Conservation (phyloP, 768 basidiomycete genomes). For the Cubamyces sp. region DNA sequence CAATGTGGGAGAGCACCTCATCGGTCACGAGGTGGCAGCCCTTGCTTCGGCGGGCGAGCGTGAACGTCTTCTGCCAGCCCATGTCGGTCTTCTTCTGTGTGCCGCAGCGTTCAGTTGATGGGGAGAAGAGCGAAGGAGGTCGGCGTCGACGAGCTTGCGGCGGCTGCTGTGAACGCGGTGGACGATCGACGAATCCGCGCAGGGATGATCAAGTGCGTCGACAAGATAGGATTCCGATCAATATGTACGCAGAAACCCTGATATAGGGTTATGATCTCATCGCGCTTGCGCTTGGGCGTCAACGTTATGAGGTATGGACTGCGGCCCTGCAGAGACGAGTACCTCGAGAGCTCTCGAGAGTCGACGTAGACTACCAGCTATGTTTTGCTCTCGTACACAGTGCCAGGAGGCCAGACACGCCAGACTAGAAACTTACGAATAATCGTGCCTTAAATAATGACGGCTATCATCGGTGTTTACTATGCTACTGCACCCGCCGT, state of each 20-base stretch:
- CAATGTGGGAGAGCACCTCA: conserved; percentile 68
- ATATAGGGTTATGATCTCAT: conserved; percentile 21
- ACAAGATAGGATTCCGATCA: conserved; percentile 16
- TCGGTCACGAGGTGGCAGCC: conserved; percentile 88
- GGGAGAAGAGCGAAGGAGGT: background rate
- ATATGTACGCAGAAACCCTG: background rate
- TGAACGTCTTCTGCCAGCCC: conserved; percentile 92
- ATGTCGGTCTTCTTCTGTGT: conserved; percentile 42
- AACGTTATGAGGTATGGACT: too few relatives aligned
- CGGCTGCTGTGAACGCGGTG: background rate
- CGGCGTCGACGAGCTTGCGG: background rate
- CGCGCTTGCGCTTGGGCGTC: background rate
- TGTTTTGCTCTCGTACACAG: too few relatives aligned
- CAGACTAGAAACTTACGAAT: too few relatives aligned
- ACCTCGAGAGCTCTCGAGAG: too few relatives aligned
- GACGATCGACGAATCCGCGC: background rate
- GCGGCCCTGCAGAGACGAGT: too few relatives aligned
- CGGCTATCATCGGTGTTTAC: too few relatives aligned
- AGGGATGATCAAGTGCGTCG: conserved; percentile 3
- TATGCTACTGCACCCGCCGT: too few relatives aligned
- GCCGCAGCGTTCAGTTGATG: background rate
- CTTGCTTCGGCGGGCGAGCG: conserved; percentile 52
- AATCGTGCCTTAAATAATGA: too few relatives aligned
- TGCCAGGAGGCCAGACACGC: too few relatives aligned
- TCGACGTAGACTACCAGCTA: too few relatives aligned